These are phyloP conservation scores for Mycena haematopus DNA, from an alignment of 768 basidiomycete genomes.

Conservation along the genomic window DNA sequence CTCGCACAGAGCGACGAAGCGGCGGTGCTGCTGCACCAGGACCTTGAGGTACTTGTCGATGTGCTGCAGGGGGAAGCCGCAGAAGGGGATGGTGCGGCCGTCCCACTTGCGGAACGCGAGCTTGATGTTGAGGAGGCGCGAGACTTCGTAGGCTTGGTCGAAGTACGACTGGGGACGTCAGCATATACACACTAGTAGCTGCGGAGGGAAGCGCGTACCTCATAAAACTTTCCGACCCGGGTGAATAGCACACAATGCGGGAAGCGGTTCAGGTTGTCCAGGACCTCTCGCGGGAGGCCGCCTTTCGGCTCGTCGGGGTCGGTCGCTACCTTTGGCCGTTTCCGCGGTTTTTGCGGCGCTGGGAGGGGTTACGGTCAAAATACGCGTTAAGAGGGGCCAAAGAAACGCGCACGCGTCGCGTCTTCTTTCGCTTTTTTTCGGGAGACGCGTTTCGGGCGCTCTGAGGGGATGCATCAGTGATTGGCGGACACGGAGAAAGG, in stretches of 20 bases:
- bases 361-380: not conserved
- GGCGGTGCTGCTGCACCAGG: conserved; percentile 81
- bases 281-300: conserved; percentile 72
- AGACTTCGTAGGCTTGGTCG: conserved; percentile 83
- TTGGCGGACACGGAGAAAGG: not conserved
- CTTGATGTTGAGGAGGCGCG: conserved; percentile 82
- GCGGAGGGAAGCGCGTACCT: conserved; percentile 54
- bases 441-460: conserved; percentile 18
- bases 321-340: conserved; percentile 1
- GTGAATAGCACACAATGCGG: conserved; percentile 92
- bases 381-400: not conserved
- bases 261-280: conserved; percentile 73
- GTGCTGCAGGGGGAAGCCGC: conserved; percentile 88
- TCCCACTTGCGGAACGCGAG: conserved; percentile 80
- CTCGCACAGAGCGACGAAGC: conserved; percentile 93
- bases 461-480: not conserved
- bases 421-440: conserved; percentile 18
- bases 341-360: conserved; percentile 12
- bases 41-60: conserved; percentile 88
- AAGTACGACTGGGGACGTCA: conserved; percentile 80
- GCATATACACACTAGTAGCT: conserved; percentile 4
- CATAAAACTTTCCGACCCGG: conserved; percentile 94
- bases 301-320: conserved; percentile 23
- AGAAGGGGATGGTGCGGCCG: conserved; percentile 75
- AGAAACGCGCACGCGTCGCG: conserved; percentile 17